These are phyloP conservation scores for Claviceps arundinis DNA, from an alignment of 2,329 filamentous ascomycete genomes.

Conservation along the genomic window DNA sequence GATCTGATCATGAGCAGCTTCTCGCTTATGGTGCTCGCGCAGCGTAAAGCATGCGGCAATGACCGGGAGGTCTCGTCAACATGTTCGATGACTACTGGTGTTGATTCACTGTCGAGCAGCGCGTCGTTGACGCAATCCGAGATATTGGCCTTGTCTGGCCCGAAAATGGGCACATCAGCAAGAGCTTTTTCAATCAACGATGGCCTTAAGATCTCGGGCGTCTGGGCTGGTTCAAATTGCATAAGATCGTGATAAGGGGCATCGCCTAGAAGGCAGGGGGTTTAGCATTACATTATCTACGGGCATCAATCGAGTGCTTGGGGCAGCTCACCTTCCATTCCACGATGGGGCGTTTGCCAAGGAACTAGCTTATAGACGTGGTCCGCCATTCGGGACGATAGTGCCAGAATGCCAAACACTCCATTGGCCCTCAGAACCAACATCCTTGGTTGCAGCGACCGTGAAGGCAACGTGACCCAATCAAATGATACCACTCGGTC, in stretches of 20 bases:
- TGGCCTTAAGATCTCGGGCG: slow-evolving; percentile 38
- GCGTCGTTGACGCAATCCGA: slow-evolving; percentile 27
- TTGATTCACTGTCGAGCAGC: slow-evolving; percentile 21
- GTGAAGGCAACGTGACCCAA: slow-evolving; percentile 47
- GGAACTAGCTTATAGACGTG: slow-evolving; percentile 48
- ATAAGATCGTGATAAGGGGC: slow-evolving; percentile 41
- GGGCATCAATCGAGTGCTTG: neutral
- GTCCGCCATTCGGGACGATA: slow-evolving; percentile 43
- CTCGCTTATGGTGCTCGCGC: slow-evolving; percentile 30
- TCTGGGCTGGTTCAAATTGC: slow-evolving; percentile 43
- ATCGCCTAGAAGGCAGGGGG: slow-evolving; percentile 24
- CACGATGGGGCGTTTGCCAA: slow-evolving; percentile 46
- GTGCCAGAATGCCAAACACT: slow-evolving; percentile 47
- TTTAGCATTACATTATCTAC: slow-evolving; percentile 8
- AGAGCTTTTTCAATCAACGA: slow-evolving; percentile 40
- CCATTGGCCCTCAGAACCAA: slow-evolving; percentile 48
- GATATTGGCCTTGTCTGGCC: slow-evolving; percentile 32
- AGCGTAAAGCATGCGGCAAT: slow-evolving; percentile 28
- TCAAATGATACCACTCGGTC: slow-evolving; percentile 56
- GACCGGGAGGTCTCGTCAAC: slow-evolving; percentile 20
- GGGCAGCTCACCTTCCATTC: slow-evolving; percentile 32
- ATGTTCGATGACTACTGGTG: slow-evolving; percentile 23
- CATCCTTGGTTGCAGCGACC: slow-evolving; percentile 42
- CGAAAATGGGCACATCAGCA: slow-evolving; percentile 43
- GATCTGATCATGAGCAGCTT: slow-evolving; percentile 35